A percentile compares a stretch with the other conserved stretches of the same genome.
These are phyloP conservation scores for Globisporangium cystogenes DNA, from an alignment of 352 stramenopile genomes.

Conservation along the genomic window DNA sequence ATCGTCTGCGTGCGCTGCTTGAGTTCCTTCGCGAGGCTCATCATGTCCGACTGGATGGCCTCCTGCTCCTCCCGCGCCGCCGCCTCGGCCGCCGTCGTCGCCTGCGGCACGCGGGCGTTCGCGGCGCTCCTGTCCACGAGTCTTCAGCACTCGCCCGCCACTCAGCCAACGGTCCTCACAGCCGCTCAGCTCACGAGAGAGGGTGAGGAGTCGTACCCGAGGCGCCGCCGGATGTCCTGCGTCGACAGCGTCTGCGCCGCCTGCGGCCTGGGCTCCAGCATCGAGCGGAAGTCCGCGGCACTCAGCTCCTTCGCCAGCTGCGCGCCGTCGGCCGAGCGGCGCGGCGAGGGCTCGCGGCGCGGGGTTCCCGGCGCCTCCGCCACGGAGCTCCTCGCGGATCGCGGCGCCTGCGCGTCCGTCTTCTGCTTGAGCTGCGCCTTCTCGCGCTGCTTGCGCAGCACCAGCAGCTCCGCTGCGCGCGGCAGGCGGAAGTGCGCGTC, in stretches of 20 bases:
- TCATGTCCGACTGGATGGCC: constrained; percentile 69
- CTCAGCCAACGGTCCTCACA: no score
- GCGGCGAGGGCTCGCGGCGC: not conserved
- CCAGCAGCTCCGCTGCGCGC: constrained; percentile 22
- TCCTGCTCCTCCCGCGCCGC: constrained; percentile 59
- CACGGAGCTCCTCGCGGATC: no score
- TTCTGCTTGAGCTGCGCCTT: no score
- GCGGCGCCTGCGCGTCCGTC: not conserved
- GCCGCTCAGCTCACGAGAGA: not conserved
- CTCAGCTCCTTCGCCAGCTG: constrained; percentile 17
- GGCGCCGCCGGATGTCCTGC: constrained; percentile 43
- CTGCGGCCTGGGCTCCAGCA: constrained; percentile 34
- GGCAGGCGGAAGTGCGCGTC: constrained; percentile 14
- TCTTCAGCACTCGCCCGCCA: constrained; percentile 1
- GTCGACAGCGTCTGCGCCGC: constrained; percentile 47
- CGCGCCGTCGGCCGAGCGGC: not conserved
- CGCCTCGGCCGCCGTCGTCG: constrained; percentile 30
- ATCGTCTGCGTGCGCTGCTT: constrained; percentile 73
- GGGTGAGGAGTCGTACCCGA: constrained; percentile 27
- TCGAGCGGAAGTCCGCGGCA: constrained; percentile 49
- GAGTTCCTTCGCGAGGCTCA: constrained; percentile 59
- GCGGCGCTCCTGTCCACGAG: constrained; percentile 29
- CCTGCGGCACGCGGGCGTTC: constrained; percentile 4
- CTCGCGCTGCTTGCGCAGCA: constrained; percentile 11
- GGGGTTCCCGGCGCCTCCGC: not conserved